Evolutionary conservation across 2,329 filamentous ascomycete genomes (phyloP), one percentile per base, ranked within the genome.

Genomic region (Mollisia scopiformis): DNA sequence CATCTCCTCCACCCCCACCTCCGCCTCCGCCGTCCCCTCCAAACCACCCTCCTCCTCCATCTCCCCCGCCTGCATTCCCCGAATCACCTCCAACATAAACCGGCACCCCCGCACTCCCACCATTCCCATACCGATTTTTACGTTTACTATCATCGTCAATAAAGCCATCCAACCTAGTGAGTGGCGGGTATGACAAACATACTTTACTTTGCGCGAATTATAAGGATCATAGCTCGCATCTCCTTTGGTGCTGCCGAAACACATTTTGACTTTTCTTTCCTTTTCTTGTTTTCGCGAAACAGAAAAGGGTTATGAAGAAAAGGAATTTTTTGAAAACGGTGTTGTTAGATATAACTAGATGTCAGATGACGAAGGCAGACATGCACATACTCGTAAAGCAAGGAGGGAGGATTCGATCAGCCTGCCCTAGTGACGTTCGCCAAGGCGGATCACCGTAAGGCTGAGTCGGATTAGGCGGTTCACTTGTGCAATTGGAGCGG

Each of bases 1-100:
- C 55, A 11, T 39, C 55, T 3, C 55, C 55, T 1, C 55, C 56
- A 27, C 25, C 23, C 16, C 56, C 56, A 21, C 56, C 56, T 14
- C 47, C 56, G 2, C 49, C 56, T 19, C 19, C 33, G 28, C 50
- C 23, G 50, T 49, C 35, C 1, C 50, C 37, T 37, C 51, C 56
- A 37, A 56, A 57, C 43, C 55, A 57, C 6, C 57, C 51, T 21
- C 57, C 57, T 46, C 57, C 50, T 14, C 50, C 50, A 21, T 46
- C 23, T 6, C n/a, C 11, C 4, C 6, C 21, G 5, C 43, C 21
- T 5, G 6, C 19, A 2, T 14, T 21, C 3, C 5, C 23, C 25
- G 3, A 16, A 27, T 3, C 11, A 47, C 11, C 8, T 14, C 6
- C 37, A 14, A 4, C 37, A 41, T 41, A 41, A 19, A 41, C 37